Base-by-base conservation (phyloP, 257 asterid genomes). In the Marsdenia floribunda region DNA sequence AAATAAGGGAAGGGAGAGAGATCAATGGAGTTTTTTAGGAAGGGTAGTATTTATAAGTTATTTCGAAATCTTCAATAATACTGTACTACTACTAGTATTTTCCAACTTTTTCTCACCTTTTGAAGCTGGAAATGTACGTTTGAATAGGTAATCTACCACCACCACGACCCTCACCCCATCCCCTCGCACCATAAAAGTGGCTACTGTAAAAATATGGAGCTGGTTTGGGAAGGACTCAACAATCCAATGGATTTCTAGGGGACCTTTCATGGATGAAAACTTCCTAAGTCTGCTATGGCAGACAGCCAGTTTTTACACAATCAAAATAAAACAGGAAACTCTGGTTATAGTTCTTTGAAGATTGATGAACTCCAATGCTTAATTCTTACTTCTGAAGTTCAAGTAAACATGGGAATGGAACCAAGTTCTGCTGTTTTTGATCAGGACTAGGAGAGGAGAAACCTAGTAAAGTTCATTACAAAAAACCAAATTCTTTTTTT, bases 391-490 rank as follows among this genome's bases (percentile, higher is more conserved):
- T 16, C 60, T 4, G 24, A 76, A 18, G 73, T 66, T 55, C 49
- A 10, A 68, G 50, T 44, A 15, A 22, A 35, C 67, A 70, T 7
- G 22, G n/a, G 33, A 3, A 71, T 38, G 33, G 52, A 71, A 21
- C 70, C 55, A 58, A 59, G 44, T 29, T 3, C n/a, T n/a, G 26
- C n/a, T 37, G 26, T 6, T 33, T 77, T 52, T 60, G 71, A 52
- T 13, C 65, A 71, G 71, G 42, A 63, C 24, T 44, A 52, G 68
- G 59, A 37, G 53, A 47, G 50, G 72, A 68, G 66, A 38, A 61
- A 63, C 76, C 76, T 54, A 37, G 50, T 18, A 73, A 44, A 70
- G 76, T 42, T 64, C 70, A 18, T 40, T 55, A 49, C 64, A 60
- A 76, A 70, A 54, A 26, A 24, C 75, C 65, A 57, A 44, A 35